Conservation (phyloP, 2,329 filamentous ascomycete genomes). For the Cercospora sojina region DNA sequence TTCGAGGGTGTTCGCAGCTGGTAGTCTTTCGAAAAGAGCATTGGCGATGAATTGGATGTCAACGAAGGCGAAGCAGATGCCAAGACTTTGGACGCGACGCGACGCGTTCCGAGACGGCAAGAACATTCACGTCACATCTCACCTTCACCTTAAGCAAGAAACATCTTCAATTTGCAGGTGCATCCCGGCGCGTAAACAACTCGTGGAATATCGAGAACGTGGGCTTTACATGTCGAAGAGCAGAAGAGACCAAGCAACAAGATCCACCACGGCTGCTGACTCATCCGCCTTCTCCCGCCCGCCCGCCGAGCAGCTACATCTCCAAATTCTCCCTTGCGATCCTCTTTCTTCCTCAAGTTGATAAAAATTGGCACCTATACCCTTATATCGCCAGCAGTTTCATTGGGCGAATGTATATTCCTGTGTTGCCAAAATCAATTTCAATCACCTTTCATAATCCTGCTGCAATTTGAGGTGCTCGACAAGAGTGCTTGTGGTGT, state of each 20-base stretch:
- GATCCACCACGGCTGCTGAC: background rate
- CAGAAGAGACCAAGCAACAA: background rate
- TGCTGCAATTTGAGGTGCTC: background rate
- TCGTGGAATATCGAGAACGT: background rate
- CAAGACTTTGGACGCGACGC: background rate
- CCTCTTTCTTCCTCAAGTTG: background rate
- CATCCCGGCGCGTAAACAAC: background rate
- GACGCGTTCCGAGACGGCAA: background rate
- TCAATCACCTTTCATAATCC: background rate
- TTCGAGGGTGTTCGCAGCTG: background rate
- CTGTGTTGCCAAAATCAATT: background rate
- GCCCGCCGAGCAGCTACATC: background rate
- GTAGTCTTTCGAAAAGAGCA: background rate
- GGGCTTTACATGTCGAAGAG: background rate
- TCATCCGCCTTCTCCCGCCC: background rate
- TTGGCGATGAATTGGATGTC: background rate
- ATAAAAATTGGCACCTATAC: constrained; percentile 1
- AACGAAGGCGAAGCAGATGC: background rate
- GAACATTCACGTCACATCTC: background rate
- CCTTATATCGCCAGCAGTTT: background rate
- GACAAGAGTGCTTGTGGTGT: background rate
- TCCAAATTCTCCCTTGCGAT: background rate
- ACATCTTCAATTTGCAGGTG: background rate
- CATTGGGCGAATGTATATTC: background rate
- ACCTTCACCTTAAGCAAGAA: background rate